Percentiles rank a stretch among this genome's conserved stretches.
Evolutionary conservation across 176 grass and related monocot genomes (phyloP).

Genomic region (Phoenix dactylifera): DNA sequence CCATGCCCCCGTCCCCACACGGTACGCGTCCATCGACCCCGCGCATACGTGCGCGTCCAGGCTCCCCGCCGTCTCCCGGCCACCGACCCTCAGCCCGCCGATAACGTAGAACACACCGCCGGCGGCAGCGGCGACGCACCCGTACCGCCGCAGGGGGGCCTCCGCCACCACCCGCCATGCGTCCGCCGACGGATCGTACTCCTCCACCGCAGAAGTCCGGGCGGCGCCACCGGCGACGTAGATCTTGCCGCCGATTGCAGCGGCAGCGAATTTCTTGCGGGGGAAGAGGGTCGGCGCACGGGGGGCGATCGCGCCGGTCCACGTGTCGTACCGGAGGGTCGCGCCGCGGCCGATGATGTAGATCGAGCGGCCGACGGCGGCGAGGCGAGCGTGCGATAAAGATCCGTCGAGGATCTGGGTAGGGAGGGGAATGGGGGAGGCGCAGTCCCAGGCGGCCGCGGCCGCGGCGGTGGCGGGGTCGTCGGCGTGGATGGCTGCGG

Average conservation of each 20-base stretch:
- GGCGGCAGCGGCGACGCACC: conserved; percentile 46
- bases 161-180: conserved; percentile 57
- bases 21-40: conserved; percentile 67
- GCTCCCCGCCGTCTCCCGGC: conserved; percentile 11
- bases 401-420: conserved; percentile 9
- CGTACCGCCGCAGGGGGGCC: conserved; percentile 58
- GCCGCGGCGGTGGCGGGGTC: background rate
- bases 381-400: conserved; percentile 60
- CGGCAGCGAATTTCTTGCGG: conserved; percentile 57
- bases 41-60: conserved; percentile 53
- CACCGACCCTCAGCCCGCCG: conserved; percentile 45
- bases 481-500: conserved; percentile 26
- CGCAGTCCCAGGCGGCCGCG: conserved; percentile 3
- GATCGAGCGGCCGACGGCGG: conserved; percentile 37
- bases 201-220: conserved; percentile 54
- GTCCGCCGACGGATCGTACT: conserved; percentile 64
- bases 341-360: conserved; percentile 47
- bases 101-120: conserved; percentile 73
- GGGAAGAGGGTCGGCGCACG: conserved; percentile 55
- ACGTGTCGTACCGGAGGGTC: conserved; percentile 47
- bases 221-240: conserved; percentile 68
- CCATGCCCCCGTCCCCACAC: conserved; percentile 49
- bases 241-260: conserved; percentile 43
- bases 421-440: conserved; percentile 17
- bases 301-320: conserved; percentile 41